Evolutionary conservation across 371 early-diverging fungal genomes (phyloP).

Genomic region (Apophysomyces ossiformis): DNA sequence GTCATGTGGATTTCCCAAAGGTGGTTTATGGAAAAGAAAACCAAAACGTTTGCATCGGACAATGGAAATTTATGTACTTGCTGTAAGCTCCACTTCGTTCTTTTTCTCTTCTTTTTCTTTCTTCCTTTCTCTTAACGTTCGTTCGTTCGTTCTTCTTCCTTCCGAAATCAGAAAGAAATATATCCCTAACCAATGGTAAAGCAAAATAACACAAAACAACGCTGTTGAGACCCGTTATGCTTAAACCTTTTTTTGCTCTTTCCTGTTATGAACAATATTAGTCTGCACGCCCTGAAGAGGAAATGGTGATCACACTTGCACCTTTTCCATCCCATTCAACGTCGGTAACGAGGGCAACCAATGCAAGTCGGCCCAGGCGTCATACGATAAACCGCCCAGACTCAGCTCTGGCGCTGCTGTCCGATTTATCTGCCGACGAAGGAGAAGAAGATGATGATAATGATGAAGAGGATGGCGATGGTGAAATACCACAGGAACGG

Average conservation of each 20-base stretch:
- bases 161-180: background rate
- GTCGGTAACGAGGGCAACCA: background rate
- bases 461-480: too few relatives aligned
- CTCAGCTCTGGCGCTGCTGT: slow-evolving; percentile 7
- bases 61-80: slow-evolving; percentile 4
- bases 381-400: slow-evolving; percentile 12
- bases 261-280: too few relatives aligned
- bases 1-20: slow-evolving; percentile 35
- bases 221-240: too few relatives aligned
- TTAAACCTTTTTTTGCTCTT: too few relatives aligned
- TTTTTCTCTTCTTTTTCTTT: background rate
- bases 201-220: too few relatives aligned
- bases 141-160: slow-evolving; percentile 9
- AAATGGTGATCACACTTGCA: background rate
- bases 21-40: slow-evolving; percentile 12
- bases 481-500: background rate
- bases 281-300: background rate
- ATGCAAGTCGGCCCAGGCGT: background rate
- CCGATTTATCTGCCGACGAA: slow-evolving; percentile 5
- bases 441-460: background rate
- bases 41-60: slow-evolving; percentile 2
- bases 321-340: background rate
- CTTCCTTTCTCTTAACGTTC: slow-evolving; percentile 12
- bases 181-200: too few relatives aligned
- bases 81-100: too few relatives aligned